Conservation (phyloP, 768 basidiomycete genomes). For the Rhodotorula taiwanensis region DNA sequence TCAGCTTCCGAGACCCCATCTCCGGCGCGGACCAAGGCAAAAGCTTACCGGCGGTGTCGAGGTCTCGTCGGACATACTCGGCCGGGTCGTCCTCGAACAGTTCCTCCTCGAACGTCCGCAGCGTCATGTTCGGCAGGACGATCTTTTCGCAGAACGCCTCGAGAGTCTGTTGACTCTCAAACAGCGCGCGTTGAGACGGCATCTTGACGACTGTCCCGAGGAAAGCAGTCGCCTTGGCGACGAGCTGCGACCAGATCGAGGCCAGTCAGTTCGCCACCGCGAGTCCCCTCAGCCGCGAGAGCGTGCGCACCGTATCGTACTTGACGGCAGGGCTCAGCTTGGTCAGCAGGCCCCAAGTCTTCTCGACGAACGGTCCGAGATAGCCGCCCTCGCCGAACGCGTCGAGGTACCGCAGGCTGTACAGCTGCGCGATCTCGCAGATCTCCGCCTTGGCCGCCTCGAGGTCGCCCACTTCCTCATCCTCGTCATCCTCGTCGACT, state of each 20-base stretch:
- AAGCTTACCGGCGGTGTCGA: constrained; percentile 56
- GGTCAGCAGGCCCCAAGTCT: constrained; percentile 76
- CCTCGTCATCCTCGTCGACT: constrained; percentile 52
- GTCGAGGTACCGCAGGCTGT: constrained; percentile 47
- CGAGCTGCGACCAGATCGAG: constrained; percentile 49
- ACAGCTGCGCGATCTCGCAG: constrained; percentile 81
- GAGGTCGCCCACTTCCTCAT: constrained; percentile 73
- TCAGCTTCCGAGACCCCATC: too few relatives aligned
- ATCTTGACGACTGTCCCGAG: constrained; percentile 86
- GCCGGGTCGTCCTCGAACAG: constrained; percentile 96
- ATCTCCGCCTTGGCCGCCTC: constrained; percentile 82
- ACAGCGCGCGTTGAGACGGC: constrained; percentile 70
- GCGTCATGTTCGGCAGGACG: constrained; percentile 82
- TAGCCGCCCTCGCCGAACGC: constrained; percentile 44
- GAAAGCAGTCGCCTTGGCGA: constrained; percentile 83
- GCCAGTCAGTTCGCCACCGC: neutral
- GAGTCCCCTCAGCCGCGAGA: neutral
- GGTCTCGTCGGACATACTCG: constrained; percentile 83
- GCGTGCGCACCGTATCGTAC: constrained; percentile 42
- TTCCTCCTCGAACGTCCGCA: constrained; percentile 82
- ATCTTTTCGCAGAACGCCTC: constrained; percentile 78
- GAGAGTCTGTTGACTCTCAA: constrained; percentile 68
- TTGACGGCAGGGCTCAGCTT: constrained; percentile 35
- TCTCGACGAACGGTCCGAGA: constrained; percentile 59
- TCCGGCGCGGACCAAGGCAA: constrained; percentile 44